Evolutionary conservation across 2,329 filamentous ascomycete species (phyloP), one percentile per base, ranked within the genome.

Genomic region (Xylariaceae sp.): DNA sequence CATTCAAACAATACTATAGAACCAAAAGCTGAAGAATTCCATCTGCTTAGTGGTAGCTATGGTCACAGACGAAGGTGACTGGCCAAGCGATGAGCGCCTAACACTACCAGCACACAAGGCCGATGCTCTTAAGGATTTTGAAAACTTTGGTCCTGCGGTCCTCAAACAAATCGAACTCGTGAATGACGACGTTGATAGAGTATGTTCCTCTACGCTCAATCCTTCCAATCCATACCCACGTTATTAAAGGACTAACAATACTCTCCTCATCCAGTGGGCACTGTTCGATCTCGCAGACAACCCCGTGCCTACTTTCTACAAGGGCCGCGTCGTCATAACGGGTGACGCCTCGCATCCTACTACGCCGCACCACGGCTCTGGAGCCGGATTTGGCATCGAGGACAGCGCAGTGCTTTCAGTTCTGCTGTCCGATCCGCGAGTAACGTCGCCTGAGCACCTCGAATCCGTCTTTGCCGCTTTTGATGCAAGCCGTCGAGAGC

Each of bases 281-380:
- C 61, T 70, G 1, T 63, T 62, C 11, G 63, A 68, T 14, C 50
- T 32, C 22, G 34, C 34, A 21, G 22, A 67, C 33, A 69, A 69
- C 3, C 57, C 71, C 2, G 63, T 63, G 0, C 54, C 55, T 4
- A 74, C 69, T 40, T 64, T 44, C 42, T 16, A 60, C 52, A 62
- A 63, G 19, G 66, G 63, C n/a, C 61, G 69, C 1, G 50, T 73
- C 17, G 68, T 65, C 29, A 64, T 82, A 6, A 56, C 77, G 1
- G 80, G 80, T 11, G 80, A 84, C 56, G 78, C 80, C 1, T 79
- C 79, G 0, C 79, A 83, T 57, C 78, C 78, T 1, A 76, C 76
- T 35, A 75, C 77, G 1, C 80, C 79, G 0, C 73, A 77, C 22
- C 73, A 79, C 35, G 79, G 78, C 0, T 75, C 78, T 4, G 79